Percentiles rank a stretch among this genome's conserved stretches.
These are phyloP conservation scores for Entophlyctis luteolus DNA, from an alignment of 192 early-diverging fungal genomes.

Conservation along the genomic window DNA sequence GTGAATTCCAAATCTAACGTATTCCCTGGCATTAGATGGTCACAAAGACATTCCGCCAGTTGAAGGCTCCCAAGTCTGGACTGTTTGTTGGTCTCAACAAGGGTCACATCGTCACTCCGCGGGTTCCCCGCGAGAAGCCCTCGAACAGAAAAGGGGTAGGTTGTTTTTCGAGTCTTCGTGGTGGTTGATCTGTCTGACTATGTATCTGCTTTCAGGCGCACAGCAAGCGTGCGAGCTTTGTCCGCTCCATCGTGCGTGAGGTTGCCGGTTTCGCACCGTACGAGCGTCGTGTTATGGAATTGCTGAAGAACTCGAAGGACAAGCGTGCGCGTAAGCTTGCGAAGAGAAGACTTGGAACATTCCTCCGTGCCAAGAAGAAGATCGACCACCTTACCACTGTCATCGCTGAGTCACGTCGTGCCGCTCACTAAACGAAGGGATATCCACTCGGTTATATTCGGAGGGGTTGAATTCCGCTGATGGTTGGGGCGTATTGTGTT, in stretches of 20 bases:
- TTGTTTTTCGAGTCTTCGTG: slow-evolving; percentile 25
- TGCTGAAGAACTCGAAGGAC: slow-evolving; percentile 99
- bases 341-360: slow-evolving; percentile 95
- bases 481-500: too few relatives aligned
- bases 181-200: not conserved
- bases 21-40: slow-evolving; percentile 14
- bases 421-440: slow-evolving; percentile 48
- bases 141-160: slow-evolving; percentile 79
- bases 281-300: slow-evolving; percentile 98
- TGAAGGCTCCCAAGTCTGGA: slow-evolving; percentile 65
- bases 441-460: too few relatives aligned
- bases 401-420: slow-evolving; percentile 90
- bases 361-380: slow-evolving; percentile 96
- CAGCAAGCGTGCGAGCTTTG: slow-evolving; percentile 82
- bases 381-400: slow-evolving; percentile 93
- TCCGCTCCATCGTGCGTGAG: slow-evolving; percentile 92
- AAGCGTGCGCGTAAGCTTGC: slow-evolving; percentile 99
- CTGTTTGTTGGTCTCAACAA: slow-evolving; percentile 87
- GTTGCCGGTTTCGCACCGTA: slow-evolving; percentile 97
- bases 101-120: slow-evolving; percentile 83
- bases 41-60: slow-evolving; percentile 13
- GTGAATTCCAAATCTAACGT: too few relatives aligned
- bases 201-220: slow-evolving; percentile 40
- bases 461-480: too few relatives aligned
- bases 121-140: slow-evolving; percentile 65